Percentiles rank a stretch among this genome's conserved stretches.
Conservation (phyloP, 2,329 filamentous ascomycete genomes). For the Sarocladium strictum region DNA sequence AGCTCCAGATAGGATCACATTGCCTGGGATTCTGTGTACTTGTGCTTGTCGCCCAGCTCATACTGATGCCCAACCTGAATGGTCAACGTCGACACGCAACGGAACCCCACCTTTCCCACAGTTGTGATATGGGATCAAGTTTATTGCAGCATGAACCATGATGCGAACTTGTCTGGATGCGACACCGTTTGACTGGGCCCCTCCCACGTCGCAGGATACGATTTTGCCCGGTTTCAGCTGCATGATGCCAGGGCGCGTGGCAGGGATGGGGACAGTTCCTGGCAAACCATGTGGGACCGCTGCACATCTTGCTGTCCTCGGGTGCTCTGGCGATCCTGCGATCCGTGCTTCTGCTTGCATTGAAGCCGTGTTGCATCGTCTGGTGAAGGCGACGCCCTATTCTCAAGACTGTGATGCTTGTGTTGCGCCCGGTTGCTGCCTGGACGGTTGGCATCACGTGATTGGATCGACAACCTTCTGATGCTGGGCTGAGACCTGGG, state of each 20-base stretch:
- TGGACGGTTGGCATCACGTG: no score
- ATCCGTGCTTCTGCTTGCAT: not conserved
- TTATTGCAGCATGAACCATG: conserved; percentile 7
- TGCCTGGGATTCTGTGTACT: not conserved
- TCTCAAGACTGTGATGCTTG: no score
- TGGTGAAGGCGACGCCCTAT: no score
- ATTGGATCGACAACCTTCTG: no score
- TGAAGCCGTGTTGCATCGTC: no score
- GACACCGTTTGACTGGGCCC: conserved; percentile 1
- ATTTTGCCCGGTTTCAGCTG: conserved; percentile 10
- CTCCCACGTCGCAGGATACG: conserved; percentile 1
- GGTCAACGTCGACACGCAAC: not conserved
- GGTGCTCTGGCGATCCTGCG: not conserved
- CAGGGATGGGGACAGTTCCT: not conserved
- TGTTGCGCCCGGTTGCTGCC: no score
- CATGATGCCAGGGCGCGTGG: conserved; percentile 7
- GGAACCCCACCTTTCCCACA: not conserved
- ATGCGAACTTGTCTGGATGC: conserved; percentile 3
- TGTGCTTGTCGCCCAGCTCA: no score
- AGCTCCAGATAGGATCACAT: no score
- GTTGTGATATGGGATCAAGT: not conserved
- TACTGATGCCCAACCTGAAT: no score
- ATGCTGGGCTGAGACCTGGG: no score
- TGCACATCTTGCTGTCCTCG: not conserved
- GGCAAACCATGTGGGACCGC: not conserved